A percentile compares a stretch with the other conserved stretches of the same genome.
Evolutionary conservation across 495 filamentous ascomycete species (phyloP).

Genomic region (Talaromyces thailandensis): DNA sequence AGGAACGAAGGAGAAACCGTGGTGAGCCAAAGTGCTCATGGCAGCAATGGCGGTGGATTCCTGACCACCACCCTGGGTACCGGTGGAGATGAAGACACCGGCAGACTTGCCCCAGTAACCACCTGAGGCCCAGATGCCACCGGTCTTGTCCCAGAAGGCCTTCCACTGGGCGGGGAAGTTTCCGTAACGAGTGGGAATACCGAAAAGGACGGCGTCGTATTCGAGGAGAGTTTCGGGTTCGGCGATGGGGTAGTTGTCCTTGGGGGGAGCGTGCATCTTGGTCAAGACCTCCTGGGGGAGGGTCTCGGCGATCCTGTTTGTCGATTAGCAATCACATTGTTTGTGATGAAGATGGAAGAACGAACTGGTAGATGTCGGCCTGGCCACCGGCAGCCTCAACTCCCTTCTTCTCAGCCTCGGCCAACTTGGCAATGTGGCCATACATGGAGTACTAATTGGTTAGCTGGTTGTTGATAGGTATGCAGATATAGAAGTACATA

Average conservation of each 20-base stretch:
- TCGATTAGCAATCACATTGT: not conserved
- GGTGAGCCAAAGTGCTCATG: slow-evolving; percentile 85
- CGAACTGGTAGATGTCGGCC: slow-evolving; percentile 74
- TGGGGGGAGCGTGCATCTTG: slow-evolving; percentile 85
- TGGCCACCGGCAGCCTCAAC: slow-evolving; percentile 80
- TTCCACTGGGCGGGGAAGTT: slow-evolving; percentile 99
- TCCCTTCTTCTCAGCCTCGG: slow-evolving; percentile 83
- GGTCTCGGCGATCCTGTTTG: slow-evolving; percentile 68
- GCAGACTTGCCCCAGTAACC: slow-evolving; percentile 85
- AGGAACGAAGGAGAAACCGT: slow-evolving; percentile 93
- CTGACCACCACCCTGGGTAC: slow-evolving; percentile 78
- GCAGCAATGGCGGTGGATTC: slow-evolving; percentile 75
- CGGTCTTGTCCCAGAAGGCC: slow-evolving; percentile 78
- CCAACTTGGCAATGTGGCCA: slow-evolving; percentile 79
- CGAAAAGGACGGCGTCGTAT: slow-evolving; percentile 89
- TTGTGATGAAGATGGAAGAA: not conserved
- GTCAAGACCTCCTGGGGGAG: slow-evolving; percentile 70
- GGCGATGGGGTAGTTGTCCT: slow-evolving; percentile 58
- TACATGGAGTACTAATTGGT: slow-evolving; percentile 80
- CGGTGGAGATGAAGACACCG: slow-evolving; percentile 84
- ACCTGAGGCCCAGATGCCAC: slow-evolving; percentile 61
- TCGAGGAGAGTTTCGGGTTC: slow-evolving; percentile 57
- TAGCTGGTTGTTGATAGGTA: slow-evolving; percentile 10
- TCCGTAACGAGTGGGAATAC: slow-evolving; percentile 96
- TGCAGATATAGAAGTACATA: slow-evolving; percentile 45